Evolutionary conservation across 352 stramenopile species (phyloP).

Genomic region (Chloridella minuta): DNA sequence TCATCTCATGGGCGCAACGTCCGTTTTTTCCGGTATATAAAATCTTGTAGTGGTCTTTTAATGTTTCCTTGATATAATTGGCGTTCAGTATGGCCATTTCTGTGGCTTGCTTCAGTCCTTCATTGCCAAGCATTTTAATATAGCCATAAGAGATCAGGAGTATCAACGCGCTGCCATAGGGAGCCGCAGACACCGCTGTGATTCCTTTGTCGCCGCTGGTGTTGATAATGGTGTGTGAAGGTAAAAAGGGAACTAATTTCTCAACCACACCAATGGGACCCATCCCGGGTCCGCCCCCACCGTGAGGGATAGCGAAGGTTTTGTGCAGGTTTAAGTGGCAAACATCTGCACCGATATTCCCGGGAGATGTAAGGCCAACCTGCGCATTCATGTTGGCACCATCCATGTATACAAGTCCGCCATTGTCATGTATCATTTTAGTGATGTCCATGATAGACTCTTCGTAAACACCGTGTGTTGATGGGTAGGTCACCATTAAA

Average conservation of each 20-base stretch:
- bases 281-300: slow-evolving; percentile 66
- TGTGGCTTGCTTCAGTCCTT: slow-evolving; percentile 52
- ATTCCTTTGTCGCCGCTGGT: slow-evolving; percentile 33
- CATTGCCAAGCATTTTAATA: slow-evolving; percentile 90
- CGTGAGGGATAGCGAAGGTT: slow-evolving; percentile 97
- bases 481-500: slow-evolving; percentile 98
- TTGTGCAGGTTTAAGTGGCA: slow-evolving; percentile 98
- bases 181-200: slow-evolving; percentile 56
- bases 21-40: slow-evolving; percentile 75
- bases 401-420: slow-evolving; percentile 92
- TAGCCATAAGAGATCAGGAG: slow-evolving; percentile 99
- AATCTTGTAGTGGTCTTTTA: slow-evolving; percentile 67
- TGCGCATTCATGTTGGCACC: slow-evolving; percentile 99
- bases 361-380: slow-evolving; percentile 75
- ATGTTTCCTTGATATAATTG: slow-evolving; percentile 91
- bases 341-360: slow-evolving; percentile 74
- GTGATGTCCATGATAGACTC: slow-evolving; percentile 81
- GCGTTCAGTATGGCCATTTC: slow-evolving; percentile 82
- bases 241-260: slow-evolving; percentile 71
- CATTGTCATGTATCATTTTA: slow-evolving; percentile 62
- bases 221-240: slow-evolving; percentile 52
- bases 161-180: slow-evolving; percentile 82
- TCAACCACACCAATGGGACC: slow-evolving; percentile 52
- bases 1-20: slow-evolving; percentile 95
- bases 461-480: slow-evolving; percentile 94